phyloP scores from a whole-genome alignment of 2,329 filamentous ascomycete genomes.

The Sphaerostilbella broomeana region DNA sequence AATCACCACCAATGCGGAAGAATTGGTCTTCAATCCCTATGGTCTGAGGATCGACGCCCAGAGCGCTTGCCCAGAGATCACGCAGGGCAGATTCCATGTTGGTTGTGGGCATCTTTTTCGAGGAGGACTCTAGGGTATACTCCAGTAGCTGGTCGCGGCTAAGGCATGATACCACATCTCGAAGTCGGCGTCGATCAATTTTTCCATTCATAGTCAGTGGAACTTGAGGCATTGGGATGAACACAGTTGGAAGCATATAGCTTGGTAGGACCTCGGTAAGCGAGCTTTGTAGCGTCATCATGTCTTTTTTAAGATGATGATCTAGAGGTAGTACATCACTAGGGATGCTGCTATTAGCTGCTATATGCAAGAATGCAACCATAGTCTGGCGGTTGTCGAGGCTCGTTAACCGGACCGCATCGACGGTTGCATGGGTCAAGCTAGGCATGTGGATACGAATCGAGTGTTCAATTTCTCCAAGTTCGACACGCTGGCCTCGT shows the following conservation, averaged over 20 bases:
- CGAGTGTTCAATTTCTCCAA: conserved; percentile 25
- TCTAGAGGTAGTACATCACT: too few species aligned
- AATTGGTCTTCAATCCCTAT: conserved; percentile 30
- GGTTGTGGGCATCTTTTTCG: conserved; percentile 1
- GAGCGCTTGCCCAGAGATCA: conserved; percentile 24
- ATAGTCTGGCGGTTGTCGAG: background rate
- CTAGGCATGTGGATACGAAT: background rate
- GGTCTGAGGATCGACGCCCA: conserved; percentile 22
- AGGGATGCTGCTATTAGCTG: background rate
- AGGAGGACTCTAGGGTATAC: background rate
- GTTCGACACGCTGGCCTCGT: conserved; percentile 50
- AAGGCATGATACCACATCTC: background rate
- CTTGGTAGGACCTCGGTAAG: background rate
- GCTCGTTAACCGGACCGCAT: background rate
- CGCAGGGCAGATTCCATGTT: background rate
- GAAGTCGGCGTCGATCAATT: background rate
- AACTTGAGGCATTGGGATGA: background rate
- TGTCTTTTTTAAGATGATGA: background rate
- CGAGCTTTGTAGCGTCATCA: background rate
- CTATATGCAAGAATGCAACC: background rate
- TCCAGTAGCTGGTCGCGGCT: background rate
- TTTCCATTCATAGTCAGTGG: conserved; percentile 3
- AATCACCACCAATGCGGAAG: conserved; percentile 38
- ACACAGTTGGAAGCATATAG: conserved; percentile 5
- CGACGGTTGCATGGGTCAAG: background rate